A percentile compares a stretch with the other conserved stretches of the same genome.
These are phyloP conservation scores for Durotheca rogersii DNA, from an alignment of 495 filamentous ascomycete genomes.

Conservation along the genomic window DNA sequence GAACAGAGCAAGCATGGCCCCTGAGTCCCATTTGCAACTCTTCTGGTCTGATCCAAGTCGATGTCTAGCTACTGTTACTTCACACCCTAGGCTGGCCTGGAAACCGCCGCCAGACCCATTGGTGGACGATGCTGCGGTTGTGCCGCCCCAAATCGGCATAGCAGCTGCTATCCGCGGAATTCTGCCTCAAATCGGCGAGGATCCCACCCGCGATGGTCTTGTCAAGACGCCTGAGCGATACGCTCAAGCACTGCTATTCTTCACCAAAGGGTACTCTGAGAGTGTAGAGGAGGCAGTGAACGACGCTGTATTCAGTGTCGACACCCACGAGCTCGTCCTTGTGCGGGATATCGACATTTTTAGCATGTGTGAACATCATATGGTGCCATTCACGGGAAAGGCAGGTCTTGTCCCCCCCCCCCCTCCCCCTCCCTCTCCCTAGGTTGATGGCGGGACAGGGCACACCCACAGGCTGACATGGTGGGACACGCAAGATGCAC, in stretches of 20 bases:
- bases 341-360: constrained; percentile 86
- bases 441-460: background rate
- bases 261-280: constrained; percentile 86
- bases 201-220: constrained; percentile 76
- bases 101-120: background rate
- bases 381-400: constrained; percentile 84
- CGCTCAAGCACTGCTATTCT: constrained; percentile 84
- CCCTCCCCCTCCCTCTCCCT: background rate
- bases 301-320: constrained; percentile 82
- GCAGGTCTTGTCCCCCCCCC: constrained; percentile 40
- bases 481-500: constrained; percentile 62
- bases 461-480: constrained; percentile 9
- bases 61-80: background rate
- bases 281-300: constrained; percentile 77
- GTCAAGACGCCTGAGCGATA: constrained; percentile 73
- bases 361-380: constrained; percentile 81
- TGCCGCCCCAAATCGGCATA: background rate
- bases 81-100: background rate
- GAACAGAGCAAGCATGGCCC: background rate
- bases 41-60: background rate
- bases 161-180: background rate
- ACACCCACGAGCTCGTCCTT: constrained; percentile 81
- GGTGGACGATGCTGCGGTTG: background rate
- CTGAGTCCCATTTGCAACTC: background rate
- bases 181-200: constrained; percentile 61